Evolutionary conservation across 495 filamentous ascomycete species (phyloP).

Genomic region (Penicillium chermesinum): DNA sequence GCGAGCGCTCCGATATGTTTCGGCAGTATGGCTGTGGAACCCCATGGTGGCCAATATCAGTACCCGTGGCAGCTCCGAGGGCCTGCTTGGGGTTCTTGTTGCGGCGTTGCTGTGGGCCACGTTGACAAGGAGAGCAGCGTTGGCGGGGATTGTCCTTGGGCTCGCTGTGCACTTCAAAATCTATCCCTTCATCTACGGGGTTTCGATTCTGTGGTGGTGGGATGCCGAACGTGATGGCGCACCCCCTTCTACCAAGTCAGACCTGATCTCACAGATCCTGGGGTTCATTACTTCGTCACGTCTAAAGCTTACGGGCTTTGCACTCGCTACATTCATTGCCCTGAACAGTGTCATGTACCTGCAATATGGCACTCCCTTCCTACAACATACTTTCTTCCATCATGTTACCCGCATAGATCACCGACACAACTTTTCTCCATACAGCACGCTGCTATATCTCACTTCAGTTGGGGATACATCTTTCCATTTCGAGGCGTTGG

Average conservation of each 20-base stretch:
- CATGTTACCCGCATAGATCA: constrained; percentile 93
- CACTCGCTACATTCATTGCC: constrained; percentile 61
- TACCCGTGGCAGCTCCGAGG: constrained; percentile 90
- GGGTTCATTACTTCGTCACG: constrained; percentile 59
- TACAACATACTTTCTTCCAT: constrained; percentile 86
- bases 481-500: constrained; percentile 65
- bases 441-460: constrained; percentile 87
- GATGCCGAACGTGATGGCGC: constrained; percentile 46
- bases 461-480: constrained; percentile 53
- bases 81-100: constrained; percentile 78
- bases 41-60: constrained; percentile 97
- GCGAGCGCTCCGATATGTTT: constrained; percentile 60
- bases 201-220: constrained; percentile 84
- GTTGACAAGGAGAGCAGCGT: constrained; percentile 45
- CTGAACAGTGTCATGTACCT: constrained; percentile 75
- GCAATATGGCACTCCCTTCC: constrained; percentile 66
- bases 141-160: constrained; percentile 75
- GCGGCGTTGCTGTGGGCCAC: constrained; percentile 78
- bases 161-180: constrained; percentile 96
- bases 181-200: constrained; percentile 92
- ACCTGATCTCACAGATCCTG: constrained; percentile 19
- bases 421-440: constrained; percentile 95
- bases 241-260: background rate
- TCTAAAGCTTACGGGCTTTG: constrained; percentile 56
- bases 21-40: constrained; percentile 87